Percentiles rank a stretch among this genome's conserved stretches.
Evolutionary conservation across 2,329 filamentous ascomycete genomes (phyloP).

Genomic region (Diaporthe caulivora): DNA sequence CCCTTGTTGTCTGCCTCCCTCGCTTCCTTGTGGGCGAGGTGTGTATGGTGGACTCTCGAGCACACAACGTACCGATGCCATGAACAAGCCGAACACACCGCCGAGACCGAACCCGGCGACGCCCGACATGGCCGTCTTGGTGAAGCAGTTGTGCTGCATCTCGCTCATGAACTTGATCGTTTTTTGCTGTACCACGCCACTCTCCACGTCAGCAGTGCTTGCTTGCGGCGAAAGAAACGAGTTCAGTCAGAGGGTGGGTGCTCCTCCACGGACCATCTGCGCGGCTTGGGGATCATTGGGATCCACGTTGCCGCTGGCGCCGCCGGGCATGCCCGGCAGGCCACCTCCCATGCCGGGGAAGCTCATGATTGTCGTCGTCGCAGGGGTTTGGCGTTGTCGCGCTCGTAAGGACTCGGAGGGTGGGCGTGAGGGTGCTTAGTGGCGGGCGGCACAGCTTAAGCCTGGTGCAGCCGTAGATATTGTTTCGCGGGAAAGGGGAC

Average conservation of each 20-base stretch:
- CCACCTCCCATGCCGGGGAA: conserved; percentile 49
- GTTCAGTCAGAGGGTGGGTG: not conserved
- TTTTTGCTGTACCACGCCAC: conserved; percentile 8
- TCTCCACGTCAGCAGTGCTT: conserved; percentile 15
- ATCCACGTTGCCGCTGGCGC: conserved; percentile 46
- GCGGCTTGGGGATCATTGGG: conserved; percentile 63
- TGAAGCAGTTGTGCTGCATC: conserved; percentile 93
- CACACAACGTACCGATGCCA: conserved; percentile 81
- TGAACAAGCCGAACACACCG: conserved; percentile 95
- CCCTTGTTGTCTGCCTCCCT: conserved; percentile 11
- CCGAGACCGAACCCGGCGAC: conserved; percentile 95
- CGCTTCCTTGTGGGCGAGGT: not conserved
- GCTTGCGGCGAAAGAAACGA: too few species aligned
- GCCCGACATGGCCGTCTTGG: conserved; percentile 90
- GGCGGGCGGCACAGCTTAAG: not conserved
- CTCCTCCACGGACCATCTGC: conserved; percentile 52
- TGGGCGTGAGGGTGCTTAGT: not conserved
- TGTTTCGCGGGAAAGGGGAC: not conserved
- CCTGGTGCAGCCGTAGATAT: not conserved
- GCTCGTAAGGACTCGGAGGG: not conserved
- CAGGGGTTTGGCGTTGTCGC: not conserved
- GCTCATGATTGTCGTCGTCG: conserved; percentile 51
- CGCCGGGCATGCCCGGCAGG: conserved; percentile 40
- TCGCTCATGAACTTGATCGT: conserved; percentile 50
- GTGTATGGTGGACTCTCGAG: conserved; percentile 21